Conservation (phyloP, 1,284 basidiomycete genomes). For the Xanthoconium separans region DNA sequence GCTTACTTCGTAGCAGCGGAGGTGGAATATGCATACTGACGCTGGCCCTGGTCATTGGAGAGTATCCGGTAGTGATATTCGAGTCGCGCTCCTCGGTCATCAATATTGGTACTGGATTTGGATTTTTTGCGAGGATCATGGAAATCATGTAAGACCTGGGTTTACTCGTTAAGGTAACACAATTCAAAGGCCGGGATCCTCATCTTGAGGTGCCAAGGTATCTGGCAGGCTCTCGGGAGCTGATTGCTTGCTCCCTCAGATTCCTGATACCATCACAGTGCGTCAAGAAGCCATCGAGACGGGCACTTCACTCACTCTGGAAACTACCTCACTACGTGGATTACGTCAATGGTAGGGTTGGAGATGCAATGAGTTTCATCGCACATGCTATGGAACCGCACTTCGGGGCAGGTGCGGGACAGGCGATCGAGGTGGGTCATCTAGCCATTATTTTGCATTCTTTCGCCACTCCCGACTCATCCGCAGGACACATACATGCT, state of each 20-base stretch:
- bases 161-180: no score
- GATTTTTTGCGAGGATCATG: conserved; percentile 36
- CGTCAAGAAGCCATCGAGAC: conserved; percentile 23
- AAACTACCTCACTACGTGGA: conserved; percentile 33
- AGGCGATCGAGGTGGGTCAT: conserved; percentile 31
- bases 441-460: background rate
- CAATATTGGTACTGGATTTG: conserved; percentile 39
- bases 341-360: conserved; percentile 31
- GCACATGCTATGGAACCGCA: conserved; percentile 33
- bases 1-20: conserved; percentile 27
- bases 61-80: conserved; percentile 34
- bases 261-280: conserved; percentile 12
- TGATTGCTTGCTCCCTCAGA: conserved; percentile 20
- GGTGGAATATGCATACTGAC: conserved; percentile 40
- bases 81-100: conserved; percentile 36
- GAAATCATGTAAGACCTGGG: conserved; percentile 35
- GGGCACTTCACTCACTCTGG: conserved; percentile 31
- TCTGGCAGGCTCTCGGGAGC: no score
- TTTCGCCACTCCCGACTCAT: no score
- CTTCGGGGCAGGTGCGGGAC: conserved; percentile 33
- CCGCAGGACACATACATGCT: conserved; percentile 37
- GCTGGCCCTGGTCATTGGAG: conserved; percentile 35
- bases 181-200: no score
- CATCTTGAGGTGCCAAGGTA: no score
- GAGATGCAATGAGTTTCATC: conserved; percentile 33